Evolutionary conservation across 371 early-diverging fungal genomes (phyloP).

Genomic region (Umbelopsis sp.): DNA sequence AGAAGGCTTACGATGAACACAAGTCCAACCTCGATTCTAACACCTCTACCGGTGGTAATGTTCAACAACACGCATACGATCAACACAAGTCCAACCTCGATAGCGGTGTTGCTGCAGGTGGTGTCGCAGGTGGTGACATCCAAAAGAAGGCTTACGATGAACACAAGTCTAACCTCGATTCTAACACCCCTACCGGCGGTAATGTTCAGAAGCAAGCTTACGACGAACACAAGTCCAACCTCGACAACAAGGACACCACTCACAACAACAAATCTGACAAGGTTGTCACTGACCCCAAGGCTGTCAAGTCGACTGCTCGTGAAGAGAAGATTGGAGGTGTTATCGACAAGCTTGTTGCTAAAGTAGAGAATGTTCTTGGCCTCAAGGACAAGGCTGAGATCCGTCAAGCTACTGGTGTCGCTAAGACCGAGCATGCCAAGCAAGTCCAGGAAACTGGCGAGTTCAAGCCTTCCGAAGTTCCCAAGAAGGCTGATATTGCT

Average conservation of each 20-base stretch:
- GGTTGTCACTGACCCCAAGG: neutral
- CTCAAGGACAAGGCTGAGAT: neutral
- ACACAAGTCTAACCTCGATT: neutral
- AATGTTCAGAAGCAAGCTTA: conserved; percentile 12
- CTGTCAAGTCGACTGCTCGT: neutral
- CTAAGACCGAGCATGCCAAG: conserved; percentile 3
- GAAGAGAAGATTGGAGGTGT: conserved; percentile 11
- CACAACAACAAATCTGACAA: neutral
- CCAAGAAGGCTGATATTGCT: neutral
- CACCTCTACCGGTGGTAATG: neutral
- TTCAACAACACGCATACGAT: neutral
- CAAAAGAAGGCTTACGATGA: neutral
- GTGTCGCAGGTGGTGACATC: neutral
- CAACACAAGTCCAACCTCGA: conserved; percentile 1
- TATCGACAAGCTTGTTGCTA: conserved; percentile 4
- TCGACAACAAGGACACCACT: neutral
- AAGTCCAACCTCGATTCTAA: conserved; percentile 1
- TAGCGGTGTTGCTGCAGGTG: neutral
- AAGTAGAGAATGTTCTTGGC: conserved; percentile 12
- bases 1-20: neutral
- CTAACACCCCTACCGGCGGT: neutral
- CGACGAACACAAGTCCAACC: neutral
- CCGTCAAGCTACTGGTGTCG: neutral
- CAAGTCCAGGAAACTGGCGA: neutral
- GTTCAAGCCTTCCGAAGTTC: neutral